Conservation (phyloP, 805 yeast genomes). For the Wickerhamomyces ciferrii region DNA sequence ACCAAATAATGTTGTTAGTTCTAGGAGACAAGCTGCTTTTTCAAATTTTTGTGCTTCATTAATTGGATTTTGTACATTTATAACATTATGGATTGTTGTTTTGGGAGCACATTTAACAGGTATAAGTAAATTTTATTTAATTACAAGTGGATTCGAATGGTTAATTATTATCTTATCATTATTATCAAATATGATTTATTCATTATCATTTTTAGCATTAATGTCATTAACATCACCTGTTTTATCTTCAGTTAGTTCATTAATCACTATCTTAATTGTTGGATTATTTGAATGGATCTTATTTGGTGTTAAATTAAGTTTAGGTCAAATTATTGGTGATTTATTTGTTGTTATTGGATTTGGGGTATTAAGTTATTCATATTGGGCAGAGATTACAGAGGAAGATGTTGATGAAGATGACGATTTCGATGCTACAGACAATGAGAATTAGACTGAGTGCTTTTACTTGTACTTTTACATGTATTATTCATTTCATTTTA, state of each 20-base stretch:
- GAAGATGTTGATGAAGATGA: slow-evolving; percentile 31
- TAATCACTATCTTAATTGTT: slow-evolving; percentile 74
- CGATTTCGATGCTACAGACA: slow-evolving; percentile 13
- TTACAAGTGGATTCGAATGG: slow-evolving; percentile 37
- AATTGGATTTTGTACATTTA: slow-evolving; percentile 54
- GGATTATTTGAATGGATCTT: slow-evolving; percentile 71
- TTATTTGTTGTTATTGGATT: slow-evolving; percentile 66
- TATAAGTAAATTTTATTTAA: slow-evolving; percentile 52
- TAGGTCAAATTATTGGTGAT: slow-evolving; percentile 64
- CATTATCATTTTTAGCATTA: slow-evolving; percentile 66
- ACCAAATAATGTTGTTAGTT: slow-evolving; percentile 53
- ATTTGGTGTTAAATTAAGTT: slow-evolving; percentile 52
- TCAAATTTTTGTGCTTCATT: slow-evolving; percentile 71
- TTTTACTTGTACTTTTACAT: no score
- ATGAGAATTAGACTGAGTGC: slow-evolving; percentile 1
- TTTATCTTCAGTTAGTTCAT: slow-evolving; percentile 60
- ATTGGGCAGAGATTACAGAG: slow-evolving; percentile 58
- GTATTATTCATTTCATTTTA: no score
- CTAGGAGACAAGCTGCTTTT: slow-evolving; percentile 72
- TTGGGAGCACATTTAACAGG: slow-evolving; percentile 46
- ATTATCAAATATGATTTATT: slow-evolving; percentile 58
- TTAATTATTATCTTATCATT: slow-evolving; percentile 46
- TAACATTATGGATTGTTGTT: slow-evolving; percentile 43
- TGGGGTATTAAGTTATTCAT: slow-evolving; percentile 53
- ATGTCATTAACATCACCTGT: slow-evolving; percentile 88